Evolutionary conservation across 2,329 filamentous ascomycete genomes (phyloP), one percentile per base, ranked within the genome.

Genomic region (Akanthomyces lecanii): DNA sequence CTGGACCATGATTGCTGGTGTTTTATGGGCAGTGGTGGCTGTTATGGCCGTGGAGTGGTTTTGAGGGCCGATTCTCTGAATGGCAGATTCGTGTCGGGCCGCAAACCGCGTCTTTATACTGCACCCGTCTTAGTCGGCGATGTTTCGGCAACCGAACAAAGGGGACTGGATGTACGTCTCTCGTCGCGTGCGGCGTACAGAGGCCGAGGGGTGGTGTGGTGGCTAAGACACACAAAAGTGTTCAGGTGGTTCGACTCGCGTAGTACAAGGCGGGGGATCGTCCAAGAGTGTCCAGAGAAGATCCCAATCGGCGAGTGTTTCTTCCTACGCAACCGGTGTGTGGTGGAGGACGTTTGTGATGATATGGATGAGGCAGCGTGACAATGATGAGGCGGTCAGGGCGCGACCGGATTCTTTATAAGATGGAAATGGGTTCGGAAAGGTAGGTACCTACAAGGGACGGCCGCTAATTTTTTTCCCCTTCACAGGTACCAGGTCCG

Each of bases 1-100:
- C 66, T 76, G 73, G 54, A 75, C 69, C 74, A 76, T 75, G 45
- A 21, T 61, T 69, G 63, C 53, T 54, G 54, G 52, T n/a, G 51
- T 18, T 38, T 28, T 60, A 25, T 42, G 12, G 12, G 12, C 12
- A 30, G 28, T 28, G 23, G 23, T 25, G 21, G 23, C 11, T 25
- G 45, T 25, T 23, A 3, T 6, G 6, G 6, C 45, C 10, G 33
- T 11, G 8, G 33, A 36, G 10, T 8, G 10, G 33, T 10, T 36
- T 36, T 36, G 33, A 36, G 33, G 28, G 8, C 33, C 33, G 33
- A 11, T 11, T 36, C 10, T 36, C 5, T 36, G 10, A 36, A 11
- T 11, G 10, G 33, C 33, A 11, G 33, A 11, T 36, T 7, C 33
- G 33, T 23, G 50, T 52, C 30, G 18, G 18, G 50, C 30, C n/a